These are phyloP conservation scores for Cucurbita ficifolia DNA, from an alignment of 306 rosid genomes.

Conservation along the genomic window DNA sequence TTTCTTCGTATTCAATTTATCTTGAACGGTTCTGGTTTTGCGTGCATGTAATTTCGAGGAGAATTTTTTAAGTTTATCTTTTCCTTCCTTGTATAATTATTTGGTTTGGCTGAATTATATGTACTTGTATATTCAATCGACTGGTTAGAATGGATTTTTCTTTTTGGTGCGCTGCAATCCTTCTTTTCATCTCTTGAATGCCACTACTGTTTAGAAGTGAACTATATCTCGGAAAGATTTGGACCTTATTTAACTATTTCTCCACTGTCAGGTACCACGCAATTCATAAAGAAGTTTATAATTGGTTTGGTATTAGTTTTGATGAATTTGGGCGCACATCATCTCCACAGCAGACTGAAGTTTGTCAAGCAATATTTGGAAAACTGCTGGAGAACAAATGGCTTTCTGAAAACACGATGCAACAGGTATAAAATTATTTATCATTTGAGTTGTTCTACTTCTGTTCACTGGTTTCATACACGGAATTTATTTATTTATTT, in stretches of 20 bases:
- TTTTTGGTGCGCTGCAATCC: neutral
- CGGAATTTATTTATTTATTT: neutral
- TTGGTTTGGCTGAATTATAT: neutral
- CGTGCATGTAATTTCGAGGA: neutral
- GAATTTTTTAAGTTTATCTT: neutral
- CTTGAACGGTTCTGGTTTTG: neutral
- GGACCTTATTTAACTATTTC: neutral
- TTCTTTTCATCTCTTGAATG: neutral
- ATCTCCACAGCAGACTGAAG: constrained; percentile 69
- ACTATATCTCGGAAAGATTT: neutral
- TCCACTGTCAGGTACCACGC: constrained; percentile 46
- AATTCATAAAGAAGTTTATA: constrained; percentile 68
- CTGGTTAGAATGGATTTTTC: neutral
- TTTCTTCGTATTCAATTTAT: neutral
- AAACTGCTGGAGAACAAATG: constrained; percentile 51
- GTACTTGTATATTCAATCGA: neutral
- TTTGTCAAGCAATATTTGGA: constrained; percentile 71
- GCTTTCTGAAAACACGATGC: constrained; percentile 78
- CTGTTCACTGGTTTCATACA: neutral
- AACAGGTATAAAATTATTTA: constrained; percentile 45
- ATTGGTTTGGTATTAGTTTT: constrained; percentile 80
- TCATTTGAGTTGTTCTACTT: neutral
- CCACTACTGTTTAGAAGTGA: neutral
- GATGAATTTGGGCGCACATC: constrained; percentile 95
- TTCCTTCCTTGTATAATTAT: neutral